phyloP scores from a whole-genome alignment of 257 asterid species.

The Striga asiatica region DNA sequence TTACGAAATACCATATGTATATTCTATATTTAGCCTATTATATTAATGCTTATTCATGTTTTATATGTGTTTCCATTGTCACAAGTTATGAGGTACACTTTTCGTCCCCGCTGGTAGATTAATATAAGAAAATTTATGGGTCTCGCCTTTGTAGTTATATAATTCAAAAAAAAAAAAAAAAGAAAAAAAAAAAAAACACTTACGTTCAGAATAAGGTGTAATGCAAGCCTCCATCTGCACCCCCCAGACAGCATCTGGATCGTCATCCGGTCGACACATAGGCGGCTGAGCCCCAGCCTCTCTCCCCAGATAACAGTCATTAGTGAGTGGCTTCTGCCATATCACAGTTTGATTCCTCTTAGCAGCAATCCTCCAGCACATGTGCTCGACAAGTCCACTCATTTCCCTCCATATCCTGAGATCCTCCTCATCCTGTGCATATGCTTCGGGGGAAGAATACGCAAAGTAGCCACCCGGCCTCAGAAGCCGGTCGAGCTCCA shows the following conservation, averaged over 20 bases:
- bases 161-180: too few species aligned
- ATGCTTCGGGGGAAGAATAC: slow-evolving; percentile 85
- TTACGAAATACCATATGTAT: slow-evolving; percentile 25
- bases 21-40: too few species aligned
- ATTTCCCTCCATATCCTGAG: slow-evolving; percentile 62
- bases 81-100: too few species aligned
- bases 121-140: too few species aligned
- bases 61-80: too few species aligned
- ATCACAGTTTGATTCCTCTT: slow-evolving; percentile 74
- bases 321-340: slow-evolving; percentile 78
- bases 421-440: slow-evolving; percentile 88
- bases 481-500: slow-evolving; percentile 71
- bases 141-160: too few species aligned
- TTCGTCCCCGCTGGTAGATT: too few species aligned
- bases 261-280: slow-evolving; percentile 61
- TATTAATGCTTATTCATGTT: too few species aligned
- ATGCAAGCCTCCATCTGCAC: slow-evolving; percentile 80
- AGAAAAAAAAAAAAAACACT: slow-evolving; percentile 18
- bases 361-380: slow-evolving; percentile 80
- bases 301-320: slow-evolving; percentile 56
- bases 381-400: slow-evolving; percentile 72
- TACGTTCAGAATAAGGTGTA: slow-evolving; percentile 78
- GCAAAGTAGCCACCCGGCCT: slow-evolving; percentile 92
- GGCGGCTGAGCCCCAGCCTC: slow-evolving; percentile 66
- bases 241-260: slow-evolving; percentile 84